phyloP scores from a whole-genome alignment of 768 basidiomycete species.

The Trametes cubensis region DNA sequence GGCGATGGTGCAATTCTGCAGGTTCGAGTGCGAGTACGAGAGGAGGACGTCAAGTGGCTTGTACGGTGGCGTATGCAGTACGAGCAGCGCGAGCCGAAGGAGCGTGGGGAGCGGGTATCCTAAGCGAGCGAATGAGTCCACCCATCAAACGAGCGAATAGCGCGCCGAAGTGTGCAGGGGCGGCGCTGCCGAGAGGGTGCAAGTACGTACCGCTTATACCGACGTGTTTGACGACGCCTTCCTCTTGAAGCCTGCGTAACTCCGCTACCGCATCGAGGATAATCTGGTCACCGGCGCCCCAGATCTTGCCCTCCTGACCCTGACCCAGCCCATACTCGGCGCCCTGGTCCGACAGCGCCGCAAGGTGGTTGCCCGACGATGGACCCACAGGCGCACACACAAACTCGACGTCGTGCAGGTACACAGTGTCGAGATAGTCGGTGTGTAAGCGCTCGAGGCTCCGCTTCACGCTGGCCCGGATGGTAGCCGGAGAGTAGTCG shows the following conservation, averaged over 20 bases:
- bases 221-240: conserved; percentile 71
- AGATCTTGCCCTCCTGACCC: conserved; percentile 57
- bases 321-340: conserved; percentile 65
- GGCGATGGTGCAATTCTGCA: conserved; percentile 68
- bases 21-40: conserved; percentile 78
- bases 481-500: conserved; percentile 70
- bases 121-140: conserved; percentile 30
- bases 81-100: conserved; percentile 78
- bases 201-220: conserved; percentile 70
- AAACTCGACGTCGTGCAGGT: conserved; percentile 85
- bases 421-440: conserved; percentile 77
- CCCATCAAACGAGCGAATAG: background rate
- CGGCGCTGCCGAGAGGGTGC: conserved; percentile 1
- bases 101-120: conserved; percentile 83
- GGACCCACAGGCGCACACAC: conserved; percentile 58
- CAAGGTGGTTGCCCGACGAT: conserved; percentile 55
- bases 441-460: conserved; percentile 75
- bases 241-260: conserved; percentile 66
- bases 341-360: conserved; percentile 56
- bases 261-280: conserved; percentile 70
- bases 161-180: background rate
- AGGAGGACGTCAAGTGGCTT: conserved; percentile 77
- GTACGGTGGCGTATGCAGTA: conserved; percentile 66
- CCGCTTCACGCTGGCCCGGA: conserved; percentile 66
- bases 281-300: conserved; percentile 71